Percentiles rank a stretch among this genome's conserved stretches.
phyloP scores from a whole-genome alignment of 805 yeast species.

The Kurtzmaniella fragi region DNA sequence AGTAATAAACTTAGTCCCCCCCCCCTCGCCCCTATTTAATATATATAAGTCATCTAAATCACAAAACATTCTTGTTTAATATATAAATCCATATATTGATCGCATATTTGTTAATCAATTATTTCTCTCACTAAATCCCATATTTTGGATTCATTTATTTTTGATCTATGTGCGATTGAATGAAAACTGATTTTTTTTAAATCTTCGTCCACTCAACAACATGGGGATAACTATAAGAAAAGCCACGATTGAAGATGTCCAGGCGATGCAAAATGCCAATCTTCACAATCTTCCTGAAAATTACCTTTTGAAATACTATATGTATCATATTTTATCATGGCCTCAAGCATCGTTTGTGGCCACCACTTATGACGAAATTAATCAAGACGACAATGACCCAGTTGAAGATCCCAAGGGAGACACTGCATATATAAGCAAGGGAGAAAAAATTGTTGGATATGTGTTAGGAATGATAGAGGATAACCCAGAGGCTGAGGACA shows the following conservation, averaged over 20 bases:
- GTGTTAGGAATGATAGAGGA: conserved; percentile 96
- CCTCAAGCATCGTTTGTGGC: conserved; percentile 98
- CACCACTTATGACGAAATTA: conserved; percentile 54
- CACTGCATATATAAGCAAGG: conserved; percentile 57
- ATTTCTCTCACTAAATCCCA: neutral
- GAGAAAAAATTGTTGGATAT: conserved; percentile 90
- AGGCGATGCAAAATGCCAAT: conserved; percentile 95
- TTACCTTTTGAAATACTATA: conserved; percentile 84
- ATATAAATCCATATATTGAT: too few relatives aligned
- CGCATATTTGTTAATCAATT: too few relatives aligned
- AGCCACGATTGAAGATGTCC: conserved; percentile 81
- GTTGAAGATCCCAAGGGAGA: conserved; percentile 47
- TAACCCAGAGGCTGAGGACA: conserved; percentile 71
- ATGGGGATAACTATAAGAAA: conserved; percentile 87
- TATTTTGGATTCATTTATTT: neutral
- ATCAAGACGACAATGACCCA: conserved; percentile 16
- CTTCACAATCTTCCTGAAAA: conserved; percentile 91
- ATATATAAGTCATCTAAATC: too few relatives aligned
- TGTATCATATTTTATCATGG: conserved; percentile 94
- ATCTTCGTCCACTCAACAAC: neutral
- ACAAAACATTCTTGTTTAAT: too few relatives aligned
- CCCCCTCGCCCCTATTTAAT: too few relatives aligned
- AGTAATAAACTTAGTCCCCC: too few relatives aligned
- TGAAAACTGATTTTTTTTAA: neutral
- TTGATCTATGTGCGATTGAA: neutral